phyloP scores from a whole-genome alignment of 768 basidiomycete genomes.

The Panellus pusillus region DNA sequence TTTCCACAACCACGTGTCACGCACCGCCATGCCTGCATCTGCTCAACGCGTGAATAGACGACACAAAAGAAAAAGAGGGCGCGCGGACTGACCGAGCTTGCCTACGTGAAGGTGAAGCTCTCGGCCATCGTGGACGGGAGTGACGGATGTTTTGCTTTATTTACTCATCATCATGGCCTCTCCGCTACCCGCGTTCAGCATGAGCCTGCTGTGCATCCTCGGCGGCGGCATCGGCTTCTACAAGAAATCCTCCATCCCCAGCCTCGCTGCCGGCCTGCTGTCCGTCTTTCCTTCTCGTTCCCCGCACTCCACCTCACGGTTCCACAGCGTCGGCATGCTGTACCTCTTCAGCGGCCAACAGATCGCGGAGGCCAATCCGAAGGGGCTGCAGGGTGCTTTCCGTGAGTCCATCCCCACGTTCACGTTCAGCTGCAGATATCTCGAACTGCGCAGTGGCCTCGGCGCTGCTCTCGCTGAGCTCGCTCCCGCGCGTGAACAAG shows the following conservation, averaged over 20 bases:
- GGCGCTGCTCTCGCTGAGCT: slow-evolving; percentile 48
- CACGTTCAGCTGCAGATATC: neutral
- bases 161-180: no score
- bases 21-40: slow-evolving; percentile 95
- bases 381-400: slow-evolving; percentile 54
- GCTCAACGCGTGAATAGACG: slow-evolving; percentile 16
- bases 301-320: neutral
- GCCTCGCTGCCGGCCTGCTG: slow-evolving; percentile 55
- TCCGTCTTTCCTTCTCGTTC: slow-evolving; percentile 25
- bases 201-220: slow-evolving; percentile 53
- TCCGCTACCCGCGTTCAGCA: slow-evolving; percentile 54
- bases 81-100: slow-evolving; percentile 75
- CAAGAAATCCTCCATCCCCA: slow-evolving; percentile 53
- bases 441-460: slow-evolving; percentile 50
- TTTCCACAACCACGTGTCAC: slow-evolving; percentile 14
- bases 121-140: slow-evolving; percentile 35
- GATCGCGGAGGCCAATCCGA: slow-evolving; percentile 46
- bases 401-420: slow-evolving; percentile 35
- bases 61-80: slow-evolving; percentile 8
- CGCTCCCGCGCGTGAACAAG: slow-evolving; percentile 48
- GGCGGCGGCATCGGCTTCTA: slow-evolving; percentile 53
- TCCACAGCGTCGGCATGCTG: slow-evolving; percentile 48
- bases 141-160: no score
- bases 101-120: slow-evolving; percentile 93
- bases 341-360: slow-evolving; percentile 54